Evolutionary conservation across 495 filamentous ascomycete species (phyloP), one percentile per base, ranked within the genome.

Genomic region (Aspergillus sclerotioniger): DNA sequence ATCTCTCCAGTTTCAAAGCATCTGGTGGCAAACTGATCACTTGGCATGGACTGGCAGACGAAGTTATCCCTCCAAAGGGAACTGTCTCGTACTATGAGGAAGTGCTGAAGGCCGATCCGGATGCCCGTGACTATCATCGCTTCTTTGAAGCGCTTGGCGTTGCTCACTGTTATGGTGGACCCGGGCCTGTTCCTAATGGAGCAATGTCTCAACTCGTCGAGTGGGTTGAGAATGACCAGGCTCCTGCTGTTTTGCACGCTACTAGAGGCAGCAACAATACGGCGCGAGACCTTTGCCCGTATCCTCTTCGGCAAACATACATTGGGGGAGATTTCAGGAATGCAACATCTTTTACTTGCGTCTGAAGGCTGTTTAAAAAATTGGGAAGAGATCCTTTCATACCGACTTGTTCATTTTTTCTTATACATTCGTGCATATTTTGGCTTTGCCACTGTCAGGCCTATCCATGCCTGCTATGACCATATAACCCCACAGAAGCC

Each of bases 1-100:
- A 77, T 53, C 66, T 81, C 1, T 62, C 64, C 3, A 54, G 21
- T 7, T 79, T 73, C 52, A 53, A 58, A 8, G 51, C 53, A 8
- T 31, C 50, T 1, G 77, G 76, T 9, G 76, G 76, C 9, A 80
- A 78, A 56, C 66, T 81, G 49, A 53, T 80, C 21, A 70, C 67
- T 13, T 80, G 66, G 55, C 76, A 80, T 49, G 76, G 76, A 1
- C 35, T 62, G 13, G 51, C 49, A 43, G 68, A 69, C 53, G 37
- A 57, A 17, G 28, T 62, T 9, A 66, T 70, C 41, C 39, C 52
- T 28, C 35, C 57, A 0, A 49, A 61, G 15, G 64, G 62, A 9
- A 67, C 60, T 2, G 52, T 46, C n/a, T 32, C 54, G 16, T 68
- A 64, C 41, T 69, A 66, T 35, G 16, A 60, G 7, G 29, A 61